A percentile compares a stretch with the other conserved stretches of the same genome.
Conservation (phyloP, 75 land plant species). For the Isoetes taiwanensis region DNA sequence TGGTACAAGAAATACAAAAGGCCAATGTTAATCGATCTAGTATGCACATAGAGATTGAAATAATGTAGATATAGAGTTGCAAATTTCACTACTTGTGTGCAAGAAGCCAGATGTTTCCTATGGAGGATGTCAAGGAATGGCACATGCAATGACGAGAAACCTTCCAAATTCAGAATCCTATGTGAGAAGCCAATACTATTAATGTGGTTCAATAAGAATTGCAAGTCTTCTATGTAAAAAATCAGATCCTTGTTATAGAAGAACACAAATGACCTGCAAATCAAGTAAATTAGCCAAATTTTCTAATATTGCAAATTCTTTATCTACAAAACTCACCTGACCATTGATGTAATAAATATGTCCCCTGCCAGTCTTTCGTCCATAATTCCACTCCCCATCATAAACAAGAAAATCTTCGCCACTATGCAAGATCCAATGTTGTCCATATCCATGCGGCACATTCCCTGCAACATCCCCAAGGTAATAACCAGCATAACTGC, state of each 20-base stretch:
- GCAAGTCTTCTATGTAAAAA: neutral
- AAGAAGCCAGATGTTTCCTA: no score
- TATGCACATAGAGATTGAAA: no score
- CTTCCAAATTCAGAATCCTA: no score
- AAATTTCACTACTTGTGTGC: no score
- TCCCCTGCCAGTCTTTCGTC: conserved; percentile 20
- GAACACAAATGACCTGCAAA: neutral
- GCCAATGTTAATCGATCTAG: no score
- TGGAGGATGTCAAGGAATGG: no score
- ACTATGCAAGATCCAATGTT: conserved; percentile 15
- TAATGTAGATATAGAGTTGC: no score
- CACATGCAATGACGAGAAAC: neutral
- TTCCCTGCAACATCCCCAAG: conserved; percentile 20
- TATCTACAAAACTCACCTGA: conserved; percentile 11
- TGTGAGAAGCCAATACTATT: no score
- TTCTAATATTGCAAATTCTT: neutral
- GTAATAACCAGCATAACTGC: conserved; percentile 21
- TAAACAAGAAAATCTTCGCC: conserved; percentile 9
- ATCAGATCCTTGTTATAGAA: neutral
- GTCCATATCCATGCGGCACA: conserved; percentile 21
- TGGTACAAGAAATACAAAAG: no score
- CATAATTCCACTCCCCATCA: conserved; percentile 23
- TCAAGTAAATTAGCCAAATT: neutral
- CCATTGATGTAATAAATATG: conserved; percentile 20
- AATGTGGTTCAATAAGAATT: no score